Conservation (phyloP, 2,329 filamentous ascomycete species). For the Pestalotiopsis sp. region DNA sequence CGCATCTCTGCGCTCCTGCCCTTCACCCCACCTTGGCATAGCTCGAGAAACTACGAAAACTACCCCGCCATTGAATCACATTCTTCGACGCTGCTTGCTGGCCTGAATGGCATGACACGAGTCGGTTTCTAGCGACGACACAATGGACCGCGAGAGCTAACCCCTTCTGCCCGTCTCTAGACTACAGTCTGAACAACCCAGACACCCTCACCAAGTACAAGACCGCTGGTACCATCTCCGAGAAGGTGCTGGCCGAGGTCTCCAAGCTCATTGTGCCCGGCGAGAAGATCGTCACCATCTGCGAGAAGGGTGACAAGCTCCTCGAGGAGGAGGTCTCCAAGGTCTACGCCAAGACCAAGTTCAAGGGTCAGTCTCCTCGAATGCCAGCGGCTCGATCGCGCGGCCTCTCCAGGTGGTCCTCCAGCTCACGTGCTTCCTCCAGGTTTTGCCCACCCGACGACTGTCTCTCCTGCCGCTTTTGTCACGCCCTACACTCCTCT, state of each 20-base stretch:
- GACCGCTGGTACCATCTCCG: constrained; percentile 91
- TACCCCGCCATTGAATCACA: constrained; percentile 23
- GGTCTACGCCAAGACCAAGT: constrained; percentile 98
- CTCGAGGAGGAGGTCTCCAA: constrained; percentile 92
- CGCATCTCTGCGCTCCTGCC: neutral
- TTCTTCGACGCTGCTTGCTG: neutral
- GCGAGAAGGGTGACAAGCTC: constrained; percentile 93
- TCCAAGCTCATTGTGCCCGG: constrained; percentile 75
- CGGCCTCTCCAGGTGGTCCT: neutral
- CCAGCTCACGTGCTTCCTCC: constrained; percentile 9
- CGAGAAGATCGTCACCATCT: constrained; percentile 91
- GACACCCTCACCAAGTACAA: constrained; percentile 99
- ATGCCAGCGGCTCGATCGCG: neutral
- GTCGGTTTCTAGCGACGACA: constrained; percentile 20
- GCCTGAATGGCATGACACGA: neutral
- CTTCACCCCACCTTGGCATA: constrained; percentile 8
- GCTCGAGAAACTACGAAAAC: constrained; percentile 16
- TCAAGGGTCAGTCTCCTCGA: constrained; percentile 72
- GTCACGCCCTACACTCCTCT: constrained; percentile 97
- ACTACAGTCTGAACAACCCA: constrained; percentile 88
- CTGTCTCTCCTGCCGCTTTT: constrained; percentile 90
- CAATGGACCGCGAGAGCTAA: constrained; percentile 5
- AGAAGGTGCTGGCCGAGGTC: constrained; percentile 92
- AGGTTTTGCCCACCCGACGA: constrained; percentile 93
- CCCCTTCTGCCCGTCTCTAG: constrained; percentile 46